phyloP scores from a whole-genome alignment of 345 rosid genomes.

The Arabis hirsuta region DNA sequence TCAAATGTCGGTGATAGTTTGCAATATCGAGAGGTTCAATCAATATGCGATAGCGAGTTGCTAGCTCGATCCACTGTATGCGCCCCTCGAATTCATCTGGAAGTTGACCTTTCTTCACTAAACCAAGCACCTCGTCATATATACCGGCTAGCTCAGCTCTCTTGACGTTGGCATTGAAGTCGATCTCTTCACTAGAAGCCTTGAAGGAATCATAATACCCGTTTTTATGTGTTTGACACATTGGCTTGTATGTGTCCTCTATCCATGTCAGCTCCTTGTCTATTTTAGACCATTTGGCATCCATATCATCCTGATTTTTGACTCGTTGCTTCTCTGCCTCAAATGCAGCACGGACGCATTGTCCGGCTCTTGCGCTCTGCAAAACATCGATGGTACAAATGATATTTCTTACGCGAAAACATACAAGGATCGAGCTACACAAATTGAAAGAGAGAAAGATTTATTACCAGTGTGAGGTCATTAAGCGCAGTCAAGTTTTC shows the following conservation, averaged over 20 bases:
- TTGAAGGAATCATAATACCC: slow-evolving; percentile 76
- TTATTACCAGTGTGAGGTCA: slow-evolving; percentile 82
- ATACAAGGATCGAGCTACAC: neutral
- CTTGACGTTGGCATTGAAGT: slow-evolving; percentile 67
- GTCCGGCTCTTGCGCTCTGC: slow-evolving; percentile 63
- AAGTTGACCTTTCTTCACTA: slow-evolving; percentile 63
- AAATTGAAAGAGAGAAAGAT: slow-evolving; percentile 13
- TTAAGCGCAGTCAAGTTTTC: slow-evolving; percentile 38
- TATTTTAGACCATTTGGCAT: slow-evolving; percentile 20
- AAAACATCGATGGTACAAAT: too few species aligned
- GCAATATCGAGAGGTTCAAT: slow-evolving; percentile 82
- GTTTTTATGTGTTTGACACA: slow-evolving; percentile 39
- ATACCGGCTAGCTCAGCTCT: slow-evolving; percentile 81
- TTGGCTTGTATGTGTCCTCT: slow-evolving; percentile 46
- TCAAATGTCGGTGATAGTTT: slow-evolving; percentile 74
- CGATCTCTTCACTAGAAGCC: slow-evolving; percentile 43
- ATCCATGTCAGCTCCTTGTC: neutral
- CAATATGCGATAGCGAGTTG: slow-evolving; percentile 57
- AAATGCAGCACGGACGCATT: slow-evolving; percentile 63
- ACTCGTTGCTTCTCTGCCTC: slow-evolving; percentile 59
- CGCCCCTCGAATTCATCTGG: slow-evolving; percentile 63
- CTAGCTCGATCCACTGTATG: slow-evolving; percentile 48
- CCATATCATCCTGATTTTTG: slow-evolving; percentile 40
- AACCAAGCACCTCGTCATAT: slow-evolving; percentile 68
- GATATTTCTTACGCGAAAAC: neutral